Conservation (phyloP, 2,329 filamentous ascomycete genomes). For the Trichoderma aggressivum region DNA sequence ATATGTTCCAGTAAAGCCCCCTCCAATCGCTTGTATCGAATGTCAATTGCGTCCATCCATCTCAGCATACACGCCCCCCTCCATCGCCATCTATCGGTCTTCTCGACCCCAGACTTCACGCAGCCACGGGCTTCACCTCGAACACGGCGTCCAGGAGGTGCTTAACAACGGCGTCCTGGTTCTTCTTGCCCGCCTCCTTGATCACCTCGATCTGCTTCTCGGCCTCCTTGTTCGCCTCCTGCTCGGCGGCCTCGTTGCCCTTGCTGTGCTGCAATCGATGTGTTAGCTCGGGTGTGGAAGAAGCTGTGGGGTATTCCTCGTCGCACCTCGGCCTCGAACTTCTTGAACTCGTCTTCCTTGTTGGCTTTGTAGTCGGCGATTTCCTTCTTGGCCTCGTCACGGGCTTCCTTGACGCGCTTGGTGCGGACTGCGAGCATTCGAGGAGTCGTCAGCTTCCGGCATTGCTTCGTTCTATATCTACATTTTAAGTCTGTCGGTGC, state of each 20-base stretch:
- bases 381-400: conserved; percentile 95
- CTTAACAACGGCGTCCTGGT: conserved; percentile 74
- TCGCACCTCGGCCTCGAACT: conserved; percentile 72
- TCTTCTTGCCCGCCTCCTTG: conserved; percentile 73
- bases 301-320: neutral
- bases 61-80: neutral
- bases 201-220: conserved; percentile 82
- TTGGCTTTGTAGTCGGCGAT: conserved; percentile 86
- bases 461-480: neutral
- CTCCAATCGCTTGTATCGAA: neutral
- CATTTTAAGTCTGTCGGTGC: neutral
- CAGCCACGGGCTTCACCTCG: conserved; percentile 68
- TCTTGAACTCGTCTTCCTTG: conserved; percentile 94
- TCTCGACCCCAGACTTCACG: neutral
- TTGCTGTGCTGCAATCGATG: conserved; percentile 69
- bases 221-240: conserved; percentile 74
- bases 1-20: neutral
- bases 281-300: neutral
- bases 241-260: conserved; percentile 77
- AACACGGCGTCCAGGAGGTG: conserved; percentile 83
- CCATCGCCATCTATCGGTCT: neutral
- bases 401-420: conserved; percentile 94
- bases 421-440: conserved; percentile 60
- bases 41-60: neutral
- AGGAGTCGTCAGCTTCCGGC: neutral